Base-by-base conservation (phyloP, 163 green algal species). In the Chloroidium sp. region DNA sequence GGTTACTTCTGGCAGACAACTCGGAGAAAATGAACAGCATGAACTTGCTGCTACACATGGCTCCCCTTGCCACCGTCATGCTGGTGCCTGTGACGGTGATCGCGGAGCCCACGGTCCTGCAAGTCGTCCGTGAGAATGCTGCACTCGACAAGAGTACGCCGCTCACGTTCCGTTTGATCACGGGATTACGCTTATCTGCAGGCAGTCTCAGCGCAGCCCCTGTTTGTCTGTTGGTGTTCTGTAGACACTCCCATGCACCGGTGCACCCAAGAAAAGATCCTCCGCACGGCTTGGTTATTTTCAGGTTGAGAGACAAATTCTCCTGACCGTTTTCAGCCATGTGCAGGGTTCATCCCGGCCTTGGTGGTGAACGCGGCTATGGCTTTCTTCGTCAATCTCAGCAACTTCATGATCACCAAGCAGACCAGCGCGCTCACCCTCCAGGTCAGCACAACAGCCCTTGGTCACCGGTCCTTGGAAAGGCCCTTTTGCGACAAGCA, bases 351-450 rank as follows among this genome's bases (percentile, higher is more conserved):
- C 81, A 81, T 88, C 59, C 85, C 84, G 62, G 88, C 94, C 79
- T 86, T 99, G 60, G 59, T 92, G 1, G 72, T 93, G 74, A 99
- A 98, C 89, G 93, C 87, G 67, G 84, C 87, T 14, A 85, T 97
- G 2, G 96, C 96, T 2, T 99, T 97, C 86, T 94, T 96, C 79
- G 93, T 97, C 78, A 99, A 99, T 91, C 88, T 99, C 59, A 97
- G 93, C 72, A 98, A 99, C 88, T 99, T 99, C 85, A 81, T 99
- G 79, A 95, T 99, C 57, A 99, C 96, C 59, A 97, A 96, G 86
- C 90, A 97, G 89, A 99, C 96, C 3, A 94, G 87, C 74, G 89
- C 96, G 2, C 89, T 99, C 6, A 99, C 95, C 10, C 90, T 98
- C 61, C 95, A 99, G 90, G 91, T 92, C 62, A 13, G 61, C 57